A percentile compares a stretch with the other conserved stretches of the same genome.
Conservation (phyloP, 805 yeast species). For the Candida arabinofermentans region DNA sequence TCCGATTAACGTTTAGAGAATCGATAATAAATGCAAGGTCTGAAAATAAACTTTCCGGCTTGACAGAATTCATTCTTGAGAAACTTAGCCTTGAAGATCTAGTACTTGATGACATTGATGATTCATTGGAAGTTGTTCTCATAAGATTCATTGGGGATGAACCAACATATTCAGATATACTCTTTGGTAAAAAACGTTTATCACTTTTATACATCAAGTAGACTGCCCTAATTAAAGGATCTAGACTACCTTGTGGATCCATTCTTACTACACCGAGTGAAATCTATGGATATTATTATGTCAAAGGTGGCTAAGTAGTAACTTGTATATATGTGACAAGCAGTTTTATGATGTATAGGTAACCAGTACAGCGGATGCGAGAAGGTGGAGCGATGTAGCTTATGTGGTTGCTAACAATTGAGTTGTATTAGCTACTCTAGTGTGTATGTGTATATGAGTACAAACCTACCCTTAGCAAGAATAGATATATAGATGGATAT, state of each 20-base stretch:
- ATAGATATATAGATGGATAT: too few species aligned
- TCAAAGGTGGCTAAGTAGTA: too few species aligned
- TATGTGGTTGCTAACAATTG: too few species aligned
- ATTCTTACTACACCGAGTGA: too few species aligned
- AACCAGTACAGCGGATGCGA: too few species aligned
- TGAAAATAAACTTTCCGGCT: constrained; percentile 7
- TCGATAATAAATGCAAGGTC: constrained; percentile 8
- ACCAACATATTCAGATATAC: constrained; percentile 13
- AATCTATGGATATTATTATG: too few species aligned
- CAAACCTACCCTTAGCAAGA: too few species aligned
- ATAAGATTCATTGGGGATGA: constrained; percentile 2
- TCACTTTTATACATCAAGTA: constrained; percentile 16
- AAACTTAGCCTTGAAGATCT: neutral
- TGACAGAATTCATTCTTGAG: constrained; percentile 3
- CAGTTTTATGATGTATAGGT: too few species aligned
- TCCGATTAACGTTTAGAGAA: constrained; percentile 7
- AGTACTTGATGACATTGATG: constrained; percentile 6
- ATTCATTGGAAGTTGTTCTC: constrained; percentile 10
- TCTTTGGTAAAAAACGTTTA: constrained; percentile 8
- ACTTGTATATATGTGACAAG: too few species aligned
- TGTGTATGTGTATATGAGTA: too few species aligned
- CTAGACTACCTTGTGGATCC: constrained; percentile 4
- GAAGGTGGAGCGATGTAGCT: too few species aligned
- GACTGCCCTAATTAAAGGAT: constrained; percentile 18
- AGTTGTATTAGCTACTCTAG: too few species aligned